phyloP scores from a whole-genome alignment of 2,329 filamentous ascomycete species.

The Pyricularia pennisetigena region DNA sequence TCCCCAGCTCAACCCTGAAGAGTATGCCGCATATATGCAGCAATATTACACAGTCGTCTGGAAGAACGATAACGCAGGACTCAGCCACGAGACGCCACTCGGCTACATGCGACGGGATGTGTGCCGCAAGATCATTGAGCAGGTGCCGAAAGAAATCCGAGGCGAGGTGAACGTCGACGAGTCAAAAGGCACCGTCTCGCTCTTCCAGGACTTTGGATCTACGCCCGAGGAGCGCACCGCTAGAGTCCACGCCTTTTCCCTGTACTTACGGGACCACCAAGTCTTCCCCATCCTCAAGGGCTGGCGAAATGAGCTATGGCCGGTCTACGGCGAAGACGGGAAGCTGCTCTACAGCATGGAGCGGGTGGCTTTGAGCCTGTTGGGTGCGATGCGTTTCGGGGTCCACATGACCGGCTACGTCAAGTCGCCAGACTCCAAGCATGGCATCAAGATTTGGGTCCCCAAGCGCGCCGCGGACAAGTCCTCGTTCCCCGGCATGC shows the following conservation, averaged over 20 bases:
- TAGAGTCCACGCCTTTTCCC: conserved; percentile 43
- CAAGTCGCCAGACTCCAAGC: conserved; percentile 27
- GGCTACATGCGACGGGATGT: conserved; percentile 49
- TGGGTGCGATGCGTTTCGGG: conserved; percentile 70
- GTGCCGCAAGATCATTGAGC: conserved; percentile 31
- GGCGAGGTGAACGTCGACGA: conserved; percentile 53
- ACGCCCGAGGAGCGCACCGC: conserved; percentile 55
- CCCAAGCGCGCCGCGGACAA: conserved; percentile 68
- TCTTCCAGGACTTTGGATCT: conserved; percentile 33
- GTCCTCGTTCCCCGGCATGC: conserved; percentile 80
- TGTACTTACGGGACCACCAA: conserved; percentile 58
- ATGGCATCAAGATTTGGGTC: conserved; percentile 68
- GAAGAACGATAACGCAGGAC: conserved; percentile 42
- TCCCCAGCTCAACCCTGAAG: conserved; percentile 45
- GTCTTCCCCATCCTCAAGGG: conserved; percentile 66
- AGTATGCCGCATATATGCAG: conserved; percentile 45
- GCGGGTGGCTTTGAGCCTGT: conserved; percentile 60
- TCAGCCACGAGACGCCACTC: conserved; percentile 44
- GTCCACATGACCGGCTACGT: conserved; percentile 74
- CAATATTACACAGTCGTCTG: conserved; percentile 58
- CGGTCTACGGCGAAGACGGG: conserved; percentile 51
- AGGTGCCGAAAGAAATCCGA: conserved; percentile 37
- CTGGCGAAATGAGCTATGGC: conserved; percentile 76
- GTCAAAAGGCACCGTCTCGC: conserved; percentile 48
- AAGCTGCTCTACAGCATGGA: conserved; percentile 66